Evolutionary conservation across 1,284 basidiomycete species (phyloP).

Genomic region (Fomitopsis betulina): DNA sequence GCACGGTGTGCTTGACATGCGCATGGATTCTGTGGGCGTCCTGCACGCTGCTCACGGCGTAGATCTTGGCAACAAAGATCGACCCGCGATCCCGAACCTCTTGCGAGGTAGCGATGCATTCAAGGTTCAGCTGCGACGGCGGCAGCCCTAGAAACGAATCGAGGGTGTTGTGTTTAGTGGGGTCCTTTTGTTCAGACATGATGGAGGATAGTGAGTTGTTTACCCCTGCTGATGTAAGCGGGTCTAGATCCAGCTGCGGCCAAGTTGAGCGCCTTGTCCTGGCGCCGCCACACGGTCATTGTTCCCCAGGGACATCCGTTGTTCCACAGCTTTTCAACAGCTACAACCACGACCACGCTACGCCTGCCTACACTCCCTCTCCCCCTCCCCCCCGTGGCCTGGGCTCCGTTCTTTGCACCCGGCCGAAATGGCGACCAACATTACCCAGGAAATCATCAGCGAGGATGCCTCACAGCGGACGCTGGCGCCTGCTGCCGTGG

Average conservation of each 20-base stretch:
- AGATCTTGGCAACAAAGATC: constrained; percentile 59
- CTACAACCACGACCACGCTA: constrained; percentile 6
- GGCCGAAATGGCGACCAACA: constrained; percentile 1
- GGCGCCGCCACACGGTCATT: constrained; percentile 4
- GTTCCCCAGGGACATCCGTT: background rate
- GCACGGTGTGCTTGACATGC: constrained; percentile 49
- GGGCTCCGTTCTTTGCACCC: constrained; percentile 13
- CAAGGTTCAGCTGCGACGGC: constrained; percentile 40
- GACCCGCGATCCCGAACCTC: constrained; percentile 71
- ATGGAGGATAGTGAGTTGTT: too few relatives aligned
- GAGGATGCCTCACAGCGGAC: constrained; percentile 31
- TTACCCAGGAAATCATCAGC: constrained; percentile 23
- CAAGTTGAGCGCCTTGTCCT: background rate
- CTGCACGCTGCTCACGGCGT: constrained; percentile 42
- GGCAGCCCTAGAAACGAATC: constrained; percentile 45
- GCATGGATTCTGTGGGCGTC: constrained; percentile 43
- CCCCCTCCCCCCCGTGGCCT: constrained; percentile 8
- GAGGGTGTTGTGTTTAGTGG: constrained; percentile 30
- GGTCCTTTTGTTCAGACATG: background rate
- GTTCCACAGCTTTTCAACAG: background rate
- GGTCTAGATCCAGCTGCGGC: background rate
- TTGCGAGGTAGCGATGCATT: constrained; percentile 56
- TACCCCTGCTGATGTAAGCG: background rate
- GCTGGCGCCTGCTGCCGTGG: constrained; percentile 79
- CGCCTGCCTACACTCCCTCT: background rate